These are phyloP conservation scores for Rhododendron ferrugineum DNA, from an alignment of 148 eudicot genomes.

Conservation along the genomic window DNA sequence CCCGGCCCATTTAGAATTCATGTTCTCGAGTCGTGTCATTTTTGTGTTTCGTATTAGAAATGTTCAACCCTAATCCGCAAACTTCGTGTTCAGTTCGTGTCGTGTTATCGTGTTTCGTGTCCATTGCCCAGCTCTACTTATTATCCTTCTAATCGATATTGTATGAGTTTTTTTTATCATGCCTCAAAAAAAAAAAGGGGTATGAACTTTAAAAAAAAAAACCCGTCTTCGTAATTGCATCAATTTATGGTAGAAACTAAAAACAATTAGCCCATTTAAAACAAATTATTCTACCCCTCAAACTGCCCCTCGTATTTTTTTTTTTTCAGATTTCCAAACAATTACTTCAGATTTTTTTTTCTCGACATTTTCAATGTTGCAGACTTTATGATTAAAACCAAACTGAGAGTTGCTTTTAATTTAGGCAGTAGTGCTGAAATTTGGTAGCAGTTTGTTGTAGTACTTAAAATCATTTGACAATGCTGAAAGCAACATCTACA, in stretches of 20 bases:
- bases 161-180: background rate
- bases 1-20: too few relatives aligned
- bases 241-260: background rate
- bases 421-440: background rate
- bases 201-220: background rate
- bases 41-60: too few relatives aligned
- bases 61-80: too few relatives aligned
- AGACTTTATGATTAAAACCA: background rate
- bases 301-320: background rate
- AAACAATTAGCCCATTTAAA: background rate
- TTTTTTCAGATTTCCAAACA: background rate
- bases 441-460: constrained; percentile 12
- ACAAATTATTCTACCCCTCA: background rate
- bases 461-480: background rate
- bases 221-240: background rate
- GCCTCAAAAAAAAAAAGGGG: too few relatives aligned
- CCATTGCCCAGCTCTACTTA: too few relatives aligned
- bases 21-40: too few relatives aligned
- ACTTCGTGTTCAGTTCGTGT: too few relatives aligned
- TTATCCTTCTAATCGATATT: background rate
- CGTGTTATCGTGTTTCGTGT: too few relatives aligned
- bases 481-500: constrained; percentile 25
- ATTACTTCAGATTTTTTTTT: background rate
- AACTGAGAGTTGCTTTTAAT: background rate
- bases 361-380: background rate